Conservation (phyloP, 139 green algal species). For the Mesotaenium endlicherianum region DNA sequence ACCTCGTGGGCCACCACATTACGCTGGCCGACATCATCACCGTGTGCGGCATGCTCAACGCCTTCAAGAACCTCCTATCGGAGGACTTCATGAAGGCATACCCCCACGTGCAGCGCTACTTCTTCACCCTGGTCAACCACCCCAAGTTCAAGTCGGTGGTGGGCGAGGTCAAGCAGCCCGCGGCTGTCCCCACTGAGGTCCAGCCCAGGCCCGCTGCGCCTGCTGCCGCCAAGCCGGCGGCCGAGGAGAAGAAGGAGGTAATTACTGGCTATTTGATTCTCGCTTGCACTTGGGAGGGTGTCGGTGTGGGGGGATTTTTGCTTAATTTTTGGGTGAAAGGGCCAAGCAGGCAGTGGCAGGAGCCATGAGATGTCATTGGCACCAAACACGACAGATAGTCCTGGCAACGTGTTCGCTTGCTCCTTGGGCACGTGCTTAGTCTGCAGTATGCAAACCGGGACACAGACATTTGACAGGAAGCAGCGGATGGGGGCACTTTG, state of each 20-base stretch:
- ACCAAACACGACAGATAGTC: too few species aligned
- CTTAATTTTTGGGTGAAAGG: too few species aligned
- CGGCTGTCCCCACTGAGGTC: not conserved
- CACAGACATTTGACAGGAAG: too few species aligned
- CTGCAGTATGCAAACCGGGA: too few species aligned
- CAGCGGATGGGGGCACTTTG: too few species aligned
- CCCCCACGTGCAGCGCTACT: conserved; percentile 63
- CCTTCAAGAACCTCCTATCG: conserved; percentile 44
- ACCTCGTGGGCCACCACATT: conserved; percentile 60
- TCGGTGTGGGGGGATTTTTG: too few species aligned
- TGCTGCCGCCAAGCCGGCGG: not conserved
- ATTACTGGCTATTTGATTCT: too few species aligned
- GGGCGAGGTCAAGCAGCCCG: conserved; percentile 44
- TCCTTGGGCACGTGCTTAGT: too few species aligned
- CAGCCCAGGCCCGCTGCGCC: not conserved
- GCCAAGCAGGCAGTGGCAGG: too few species aligned
- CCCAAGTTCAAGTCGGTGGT: conserved; percentile 58
- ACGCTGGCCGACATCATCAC: conserved; percentile 69
- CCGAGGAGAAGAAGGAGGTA: conserved; percentile 37
- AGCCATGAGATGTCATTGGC: too few species aligned
- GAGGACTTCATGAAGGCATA: conserved; percentile 55
- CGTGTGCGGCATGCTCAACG: conserved; percentile 53
- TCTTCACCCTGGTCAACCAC: conserved; percentile 60
- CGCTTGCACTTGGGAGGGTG: too few species aligned
- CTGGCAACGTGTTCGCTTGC: too few species aligned